Evolutionary conservation across 2,329 filamentous ascomycete species (phyloP).

Genomic region (Metarhizium humberi): DNA sequence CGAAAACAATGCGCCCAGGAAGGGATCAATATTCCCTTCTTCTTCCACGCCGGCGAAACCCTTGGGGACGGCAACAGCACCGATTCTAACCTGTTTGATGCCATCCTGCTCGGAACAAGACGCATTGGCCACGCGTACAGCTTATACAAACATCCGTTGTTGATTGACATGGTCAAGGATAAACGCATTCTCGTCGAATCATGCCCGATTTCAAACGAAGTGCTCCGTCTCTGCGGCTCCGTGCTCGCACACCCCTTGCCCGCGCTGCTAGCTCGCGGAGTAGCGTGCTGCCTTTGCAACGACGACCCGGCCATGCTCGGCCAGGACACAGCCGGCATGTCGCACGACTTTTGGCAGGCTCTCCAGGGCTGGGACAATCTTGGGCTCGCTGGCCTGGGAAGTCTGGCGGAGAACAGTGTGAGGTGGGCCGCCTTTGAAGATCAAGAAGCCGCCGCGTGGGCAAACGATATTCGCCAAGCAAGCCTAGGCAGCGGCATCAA

Average conservation of each 20-base stretch:
- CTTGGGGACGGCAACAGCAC: slow-evolving; percentile 65
- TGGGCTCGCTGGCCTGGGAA: slow-evolving; percentile 76
- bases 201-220: slow-evolving; percentile 86
- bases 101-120: slow-evolving; percentile 74
- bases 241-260: slow-evolving; percentile 75
- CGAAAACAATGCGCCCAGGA: slow-evolving; percentile 72
- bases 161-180: slow-evolving; percentile 82
- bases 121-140: slow-evolving; percentile 86
- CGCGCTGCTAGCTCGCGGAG: slow-evolving; percentile 73
- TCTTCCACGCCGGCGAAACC: slow-evolving; percentile 89
- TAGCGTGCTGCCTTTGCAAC: slow-evolving; percentile 76
- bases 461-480: slow-evolving; percentile 62
- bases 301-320: slow-evolving; percentile 87
- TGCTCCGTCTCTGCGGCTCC: slow-evolving; percentile 67
- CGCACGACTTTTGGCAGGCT: slow-evolving; percentile 86
- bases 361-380: slow-evolving; percentile 88
- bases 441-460: slow-evolving; percentile 60
- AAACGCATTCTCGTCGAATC: slow-evolving; percentile 81
- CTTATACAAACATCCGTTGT: slow-evolving; percentile 81
- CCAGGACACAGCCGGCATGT: slow-evolving; percentile 72
- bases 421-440: slow-evolving; percentile 87
- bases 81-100: slow-evolving; percentile 81
- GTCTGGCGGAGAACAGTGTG: slow-evolving; percentile 85
- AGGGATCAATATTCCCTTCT: slow-evolving; percentile 78
- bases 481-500: slow-evolving; percentile 62